Percentiles rank a stretch among this genome's conserved stretches.
Conservation (phyloP, 176 grass and related monocot genomes). For the Ensete glaucum region DNA sequence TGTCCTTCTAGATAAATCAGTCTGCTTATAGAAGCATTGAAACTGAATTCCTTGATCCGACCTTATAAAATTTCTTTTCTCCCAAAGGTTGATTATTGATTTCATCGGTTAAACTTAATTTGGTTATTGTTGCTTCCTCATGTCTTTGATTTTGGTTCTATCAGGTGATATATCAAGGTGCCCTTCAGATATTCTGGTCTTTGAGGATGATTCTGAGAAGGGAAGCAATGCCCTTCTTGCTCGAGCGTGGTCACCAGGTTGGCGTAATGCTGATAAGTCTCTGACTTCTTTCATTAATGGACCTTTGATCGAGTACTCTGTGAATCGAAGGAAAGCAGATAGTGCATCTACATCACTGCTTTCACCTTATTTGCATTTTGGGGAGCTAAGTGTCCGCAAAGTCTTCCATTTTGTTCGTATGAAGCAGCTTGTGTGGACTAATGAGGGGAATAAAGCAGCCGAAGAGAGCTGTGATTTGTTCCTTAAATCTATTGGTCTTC, state of each 20-base stretch:
- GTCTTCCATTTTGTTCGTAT: conserved; percentile 88
- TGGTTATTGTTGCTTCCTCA: neutral
- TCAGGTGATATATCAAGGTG: conserved; percentile 66
- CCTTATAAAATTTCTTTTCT: neutral
- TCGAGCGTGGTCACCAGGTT: conserved; percentile 86
- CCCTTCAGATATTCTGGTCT: conserved; percentile 60
- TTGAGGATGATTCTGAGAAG: conserved; percentile 74
- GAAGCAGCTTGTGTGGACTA: conserved; percentile 90
- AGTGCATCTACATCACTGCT: conserved; percentile 75
- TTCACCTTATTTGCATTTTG: conserved; percentile 81
- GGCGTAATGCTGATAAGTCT: conserved; percentile 77
- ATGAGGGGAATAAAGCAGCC: conserved; percentile 54
- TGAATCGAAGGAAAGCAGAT: conserved; percentile 87
- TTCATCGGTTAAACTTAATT: neutral
- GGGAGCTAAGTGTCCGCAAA: conserved; percentile 94
- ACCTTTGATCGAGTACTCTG: conserved; percentile 63
- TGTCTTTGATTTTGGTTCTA: neutral
- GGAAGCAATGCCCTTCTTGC: conserved; percentile 91
- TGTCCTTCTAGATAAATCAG: neutral
- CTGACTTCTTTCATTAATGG: conserved; percentile 62
- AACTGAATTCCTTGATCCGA: neutral
- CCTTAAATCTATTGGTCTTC: conserved; percentile 70
- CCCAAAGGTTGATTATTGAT: neutral
- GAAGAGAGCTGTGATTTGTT: conserved; percentile 89
- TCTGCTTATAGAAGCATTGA: neutral